Conservation (phyloP, 2,329 filamentous ascomycete species). For the Fusarium globosum region DNA sequence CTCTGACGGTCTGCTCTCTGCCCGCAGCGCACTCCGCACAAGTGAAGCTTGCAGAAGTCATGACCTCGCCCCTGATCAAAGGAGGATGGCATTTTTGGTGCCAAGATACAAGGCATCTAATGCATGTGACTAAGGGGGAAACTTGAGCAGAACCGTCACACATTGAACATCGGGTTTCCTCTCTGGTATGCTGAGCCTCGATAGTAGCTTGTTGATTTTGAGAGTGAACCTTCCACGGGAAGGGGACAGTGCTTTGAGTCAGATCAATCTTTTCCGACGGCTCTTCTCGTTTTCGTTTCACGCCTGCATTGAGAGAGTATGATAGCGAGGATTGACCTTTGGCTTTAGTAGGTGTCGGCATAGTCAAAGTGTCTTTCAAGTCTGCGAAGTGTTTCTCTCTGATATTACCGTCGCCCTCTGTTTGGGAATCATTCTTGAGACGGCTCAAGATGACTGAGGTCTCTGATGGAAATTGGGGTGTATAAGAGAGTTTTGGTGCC, state of each 20-base stretch:
- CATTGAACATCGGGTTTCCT: constrained; percentile 21
- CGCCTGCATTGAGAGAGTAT: constrained; percentile 10
- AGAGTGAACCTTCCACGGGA: constrained; percentile 33
- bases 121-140: constrained; percentile 33
- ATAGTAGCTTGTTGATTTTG: not conserved
- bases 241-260: constrained; percentile 47
- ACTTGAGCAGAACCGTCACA: constrained; percentile 25
- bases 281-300: constrained; percentile 48
- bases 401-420: not conserved
- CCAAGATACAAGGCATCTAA: constrained; percentile 38
- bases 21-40: constrained; percentile 37
- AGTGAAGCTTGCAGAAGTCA: constrained; percentile 8
- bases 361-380: constrained; percentile 26
- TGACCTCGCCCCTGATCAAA: constrained; percentile 2
- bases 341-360: constrained; percentile 14
- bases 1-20: constrained; percentile 8
- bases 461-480: constrained; percentile 47
- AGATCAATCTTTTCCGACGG: constrained; percentile 44
- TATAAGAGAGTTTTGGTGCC: constrained; percentile 38
- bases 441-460: constrained; percentile 45
- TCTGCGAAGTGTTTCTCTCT: not conserved
- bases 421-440: constrained; percentile 30
- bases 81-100: constrained; percentile 42
- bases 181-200: not conserved
- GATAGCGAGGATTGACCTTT: constrained; percentile 7